These are phyloP conservation scores for Sclerotinia spermophila DNA, from an alignment of 2,329 filamentous ascomycete genomes.

Conservation along the genomic window DNA sequence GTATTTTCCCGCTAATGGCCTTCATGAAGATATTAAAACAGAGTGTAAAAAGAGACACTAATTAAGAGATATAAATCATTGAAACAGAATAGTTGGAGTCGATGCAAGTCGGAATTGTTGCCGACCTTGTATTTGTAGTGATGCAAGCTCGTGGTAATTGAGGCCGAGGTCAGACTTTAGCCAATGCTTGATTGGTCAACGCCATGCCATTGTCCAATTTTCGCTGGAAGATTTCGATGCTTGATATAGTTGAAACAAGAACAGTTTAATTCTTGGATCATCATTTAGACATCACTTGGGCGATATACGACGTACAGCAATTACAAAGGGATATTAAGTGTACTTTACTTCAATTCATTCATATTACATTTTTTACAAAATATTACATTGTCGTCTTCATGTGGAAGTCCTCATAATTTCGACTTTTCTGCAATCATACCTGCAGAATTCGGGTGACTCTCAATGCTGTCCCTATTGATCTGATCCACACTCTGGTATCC, in stretches of 20 bases:
- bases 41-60: background rate
- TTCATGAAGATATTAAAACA: background rate
- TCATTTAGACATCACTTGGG: background rate
- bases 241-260: background rate
- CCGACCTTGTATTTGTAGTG: background rate
- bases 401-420: constrained; percentile 23
- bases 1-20: too few relatives aligned
- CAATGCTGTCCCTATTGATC: constrained; percentile 44
- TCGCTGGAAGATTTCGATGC: background rate
- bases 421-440: constrained; percentile 40
- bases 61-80: background rate
- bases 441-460: constrained; percentile 44
- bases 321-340: background rate
- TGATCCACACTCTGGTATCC: constrained; percentile 52
- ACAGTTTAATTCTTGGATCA: background rate
- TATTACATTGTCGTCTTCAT: background rate
- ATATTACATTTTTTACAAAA: background rate
- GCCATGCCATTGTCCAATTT: background rate
- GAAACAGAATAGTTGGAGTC: background rate
- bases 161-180: constrained; percentile 1
- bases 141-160: constrained; percentile 11
- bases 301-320: background rate
- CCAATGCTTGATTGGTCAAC: background rate
- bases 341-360: background rate
- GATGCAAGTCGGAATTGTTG: background rate